Evolutionary conservation across 129 eudicot species (phyloP).

Genomic region (Oenanthe sinensis): DNA sequence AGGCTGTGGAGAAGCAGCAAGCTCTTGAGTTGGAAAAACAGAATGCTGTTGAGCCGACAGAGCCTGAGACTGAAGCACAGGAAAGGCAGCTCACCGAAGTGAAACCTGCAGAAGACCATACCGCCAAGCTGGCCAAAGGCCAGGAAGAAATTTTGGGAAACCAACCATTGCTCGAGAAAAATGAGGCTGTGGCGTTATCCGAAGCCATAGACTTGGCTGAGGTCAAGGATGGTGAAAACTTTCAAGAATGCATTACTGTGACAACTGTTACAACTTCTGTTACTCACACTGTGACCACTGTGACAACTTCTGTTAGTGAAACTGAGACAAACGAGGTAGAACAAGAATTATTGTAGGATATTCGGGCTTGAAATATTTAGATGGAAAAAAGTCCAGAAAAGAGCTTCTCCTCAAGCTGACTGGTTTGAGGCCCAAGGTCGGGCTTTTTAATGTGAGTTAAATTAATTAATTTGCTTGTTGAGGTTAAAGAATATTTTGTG

Average conservation of each 20-base stretch:
- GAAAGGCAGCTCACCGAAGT: not conserved
- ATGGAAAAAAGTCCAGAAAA: not conserved
- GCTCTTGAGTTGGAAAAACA: not conserved
- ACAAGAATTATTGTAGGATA: not conserved
- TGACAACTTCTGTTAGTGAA: not conserved
- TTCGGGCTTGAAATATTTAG: not conserved
- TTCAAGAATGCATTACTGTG: not conserved
- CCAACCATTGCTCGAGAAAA: not conserved
- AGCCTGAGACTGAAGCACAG: not conserved
- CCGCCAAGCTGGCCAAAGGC: not conserved
- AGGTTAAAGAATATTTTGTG: not conserved
- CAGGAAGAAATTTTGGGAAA: not conserved
- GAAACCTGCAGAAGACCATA: not conserved
- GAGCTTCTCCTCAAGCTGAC: not conserved
- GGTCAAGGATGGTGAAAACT: not conserved
- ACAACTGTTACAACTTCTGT: not conserved
- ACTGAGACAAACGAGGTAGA: not conserved
- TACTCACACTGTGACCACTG: not conserved
- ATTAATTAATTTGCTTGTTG: not conserved
- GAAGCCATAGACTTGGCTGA: not conserved
- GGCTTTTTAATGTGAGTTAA: not conserved
- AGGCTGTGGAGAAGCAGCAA: slow-evolving; percentile 8
- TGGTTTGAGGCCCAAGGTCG: not conserved
- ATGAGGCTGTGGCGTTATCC: not conserved
- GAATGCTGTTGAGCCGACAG: not conserved